Evolutionary conservation across 2,329 filamentous ascomycete species (phyloP).

Genomic region (Trichoderma polysporum): DNA sequence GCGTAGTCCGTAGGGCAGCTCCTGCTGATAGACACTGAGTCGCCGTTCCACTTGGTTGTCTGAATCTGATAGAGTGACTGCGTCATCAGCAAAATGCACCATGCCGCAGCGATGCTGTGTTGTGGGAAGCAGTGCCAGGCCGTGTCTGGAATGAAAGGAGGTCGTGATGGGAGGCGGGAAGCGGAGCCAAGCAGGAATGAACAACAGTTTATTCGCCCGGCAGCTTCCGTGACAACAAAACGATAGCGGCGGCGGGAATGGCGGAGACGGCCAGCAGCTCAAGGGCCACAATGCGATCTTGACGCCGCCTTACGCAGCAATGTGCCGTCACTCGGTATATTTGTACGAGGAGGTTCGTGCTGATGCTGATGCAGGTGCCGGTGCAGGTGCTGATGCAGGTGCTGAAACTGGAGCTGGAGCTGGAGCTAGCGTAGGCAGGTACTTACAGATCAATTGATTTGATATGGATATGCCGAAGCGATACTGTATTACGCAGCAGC

Average conservation of each 20-base stretch:
- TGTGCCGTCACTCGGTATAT: background rate
- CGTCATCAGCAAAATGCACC: slow-evolving; percentile 19
- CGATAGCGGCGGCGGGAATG: slow-evolving; percentile 16
- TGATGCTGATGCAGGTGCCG: background rate
- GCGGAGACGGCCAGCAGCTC: slow-evolving; percentile 15
- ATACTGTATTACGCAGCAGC: background rate
- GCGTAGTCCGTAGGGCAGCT: background rate
- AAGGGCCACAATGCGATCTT: slow-evolving; percentile 17
- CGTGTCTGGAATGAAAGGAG: slow-evolving; percentile 29
- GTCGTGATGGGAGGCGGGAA: slow-evolving; percentile 19
- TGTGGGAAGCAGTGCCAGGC: slow-evolving; percentile 21
- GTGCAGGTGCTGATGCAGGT: background rate
- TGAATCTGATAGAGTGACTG: slow-evolving; percentile 10
- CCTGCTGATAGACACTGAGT: background rate
- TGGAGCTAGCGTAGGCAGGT: background rate
- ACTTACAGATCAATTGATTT: background rate
- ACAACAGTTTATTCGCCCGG: slow-evolving; percentile 16
- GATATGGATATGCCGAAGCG: background rate
- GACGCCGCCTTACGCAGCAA: slow-evolving; percentile 6
- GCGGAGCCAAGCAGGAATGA: slow-evolving; percentile 24
- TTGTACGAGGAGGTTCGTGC: background rate
- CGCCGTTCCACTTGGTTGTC: background rate
- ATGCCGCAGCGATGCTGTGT: slow-evolving; percentile 26
- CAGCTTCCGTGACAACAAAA: slow-evolving; percentile 21
- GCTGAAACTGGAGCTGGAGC: background rate